Evolutionary conservation across 2,329 filamentous ascomycete species (phyloP).

Genomic region (Mycosphaerelloides madeirae): DNA sequence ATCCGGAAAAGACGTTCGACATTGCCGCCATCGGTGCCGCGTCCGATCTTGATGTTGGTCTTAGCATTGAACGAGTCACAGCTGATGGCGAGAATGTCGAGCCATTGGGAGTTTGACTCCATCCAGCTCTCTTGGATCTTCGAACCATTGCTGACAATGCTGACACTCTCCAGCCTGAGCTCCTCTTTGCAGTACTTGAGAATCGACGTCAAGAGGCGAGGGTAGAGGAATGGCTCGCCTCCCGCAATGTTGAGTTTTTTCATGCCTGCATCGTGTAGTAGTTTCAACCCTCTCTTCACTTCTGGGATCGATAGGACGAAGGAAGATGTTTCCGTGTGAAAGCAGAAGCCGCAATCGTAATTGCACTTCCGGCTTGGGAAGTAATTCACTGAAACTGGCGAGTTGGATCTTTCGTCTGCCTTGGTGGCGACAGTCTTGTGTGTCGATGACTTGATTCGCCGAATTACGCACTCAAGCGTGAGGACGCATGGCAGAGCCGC

Average conservation of each 20-base stretch:
- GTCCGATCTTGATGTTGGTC: conserved; percentile 51
- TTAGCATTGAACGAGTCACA: conserved; percentile 52
- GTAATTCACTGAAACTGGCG: conserved; percentile 46
- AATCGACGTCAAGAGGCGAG: conserved; percentile 41
- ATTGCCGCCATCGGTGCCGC: conserved; percentile 33
- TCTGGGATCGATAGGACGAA: conserved; percentile 40
- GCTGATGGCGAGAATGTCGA: conserved; percentile 53
- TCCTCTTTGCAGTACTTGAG: conserved; percentile 45
- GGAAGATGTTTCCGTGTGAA: conserved; percentile 51
- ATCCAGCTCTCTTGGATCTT: conserved; percentile 44
- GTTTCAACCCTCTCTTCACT: conserved; percentile 40
- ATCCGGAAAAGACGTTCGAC: conserved; percentile 9
- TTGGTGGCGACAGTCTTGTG: background rate
- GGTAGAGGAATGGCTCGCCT: conserved; percentile 53
- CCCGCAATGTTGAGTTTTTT: conserved; percentile 54
- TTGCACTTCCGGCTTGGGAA: conserved; percentile 47
- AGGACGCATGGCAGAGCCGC: background rate
- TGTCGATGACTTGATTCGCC: background rate
- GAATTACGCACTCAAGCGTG: background rate
- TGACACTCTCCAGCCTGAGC: conserved; percentile 48
- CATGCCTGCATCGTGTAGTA: conserved; percentile 51
- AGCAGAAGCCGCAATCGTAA: conserved; percentile 51
- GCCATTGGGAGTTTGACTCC: conserved; percentile 36
- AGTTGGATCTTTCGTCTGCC: background rate
- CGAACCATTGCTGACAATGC: conserved; percentile 53